phyloP scores from a whole-genome alignment of 1,284 basidiomycete species.

The Ceratobasidium sp. region DNA sequence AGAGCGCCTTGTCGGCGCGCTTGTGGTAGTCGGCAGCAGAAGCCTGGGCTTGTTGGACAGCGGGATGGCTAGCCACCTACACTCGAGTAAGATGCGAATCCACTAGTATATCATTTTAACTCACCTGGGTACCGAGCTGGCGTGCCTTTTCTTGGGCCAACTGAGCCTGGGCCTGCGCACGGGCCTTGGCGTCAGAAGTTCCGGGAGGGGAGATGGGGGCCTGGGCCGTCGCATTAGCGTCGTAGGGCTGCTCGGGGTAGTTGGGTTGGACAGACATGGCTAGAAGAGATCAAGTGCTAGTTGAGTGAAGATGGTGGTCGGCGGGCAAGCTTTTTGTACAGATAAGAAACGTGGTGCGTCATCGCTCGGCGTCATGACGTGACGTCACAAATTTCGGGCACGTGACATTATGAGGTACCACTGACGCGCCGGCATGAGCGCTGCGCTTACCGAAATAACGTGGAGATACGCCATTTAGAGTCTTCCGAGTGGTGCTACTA shows the following conservation, averaged over 20 bases:
- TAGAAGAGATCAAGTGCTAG: not conserved
- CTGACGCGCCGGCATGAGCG: too few relatives aligned
- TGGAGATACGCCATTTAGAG: too few relatives aligned
- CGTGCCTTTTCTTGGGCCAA: slow-evolving; percentile 18
- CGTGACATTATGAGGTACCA: not conserved
- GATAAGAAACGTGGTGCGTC: not conserved
- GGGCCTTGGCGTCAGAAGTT: not conserved
- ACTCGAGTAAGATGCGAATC: not conserved
- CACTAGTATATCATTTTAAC: not conserved
- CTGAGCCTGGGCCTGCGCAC: not conserved
- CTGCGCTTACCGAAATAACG: too few relatives aligned
- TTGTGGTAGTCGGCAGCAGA: slow-evolving; percentile 76
- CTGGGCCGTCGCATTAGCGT: slow-evolving; percentile 35
- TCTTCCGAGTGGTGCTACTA: too few relatives aligned
- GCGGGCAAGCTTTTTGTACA: slow-evolving; percentile 5
- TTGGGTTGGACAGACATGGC: slow-evolving; percentile 15
- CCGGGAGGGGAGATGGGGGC: slow-evolving; percentile 18
- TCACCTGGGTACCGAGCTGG: slow-evolving; percentile 25
- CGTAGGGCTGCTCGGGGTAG: slow-evolving; percentile 37
- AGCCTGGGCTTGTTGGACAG: slow-evolving; percentile 78
- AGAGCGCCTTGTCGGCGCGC: slow-evolving; percentile 95
- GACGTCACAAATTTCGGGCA: not conserved
- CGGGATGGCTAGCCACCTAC: slow-evolving; percentile 78
- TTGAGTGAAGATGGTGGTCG: not conserved
- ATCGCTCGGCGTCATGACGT: slow-evolving; percentile 17